These are phyloP conservation scores for Fusarium sp. DNA, from an alignment of 2,329 filamentous ascomycete genomes.

Conservation along the genomic window DNA sequence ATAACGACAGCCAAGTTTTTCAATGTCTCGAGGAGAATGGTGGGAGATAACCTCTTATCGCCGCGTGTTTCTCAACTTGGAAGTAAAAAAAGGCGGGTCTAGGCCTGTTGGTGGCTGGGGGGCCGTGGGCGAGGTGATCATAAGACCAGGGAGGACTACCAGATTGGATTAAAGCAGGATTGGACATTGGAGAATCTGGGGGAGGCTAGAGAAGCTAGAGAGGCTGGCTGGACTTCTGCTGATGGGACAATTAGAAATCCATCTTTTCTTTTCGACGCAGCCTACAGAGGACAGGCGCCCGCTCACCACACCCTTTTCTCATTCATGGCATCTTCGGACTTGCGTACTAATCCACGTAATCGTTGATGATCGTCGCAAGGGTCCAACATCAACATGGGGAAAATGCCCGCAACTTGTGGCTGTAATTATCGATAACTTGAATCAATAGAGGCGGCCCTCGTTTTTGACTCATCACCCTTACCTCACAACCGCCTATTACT, in stretches of 20 bases:
- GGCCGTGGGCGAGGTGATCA: constrained; percentile 21
- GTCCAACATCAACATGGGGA: constrained; percentile 2
- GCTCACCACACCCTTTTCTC: constrained; percentile 28
- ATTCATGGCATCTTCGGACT: constrained; percentile 3
- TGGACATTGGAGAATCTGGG: constrained; percentile 17
- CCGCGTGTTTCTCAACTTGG: neutral
- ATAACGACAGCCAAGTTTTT: constrained; percentile 12
- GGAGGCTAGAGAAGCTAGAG: constrained; percentile 2
- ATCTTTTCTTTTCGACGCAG: neutral
- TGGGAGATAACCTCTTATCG: constrained; percentile 7
- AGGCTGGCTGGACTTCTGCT: neutral
- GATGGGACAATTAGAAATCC: constrained; percentile 24
- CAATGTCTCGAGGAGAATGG: neutral
- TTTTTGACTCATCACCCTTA: constrained; percentile 35
- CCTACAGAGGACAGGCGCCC: neutral
- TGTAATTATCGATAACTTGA: neutral
- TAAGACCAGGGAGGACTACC: constrained; percentile 20
- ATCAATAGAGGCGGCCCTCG: constrained; percentile 10
- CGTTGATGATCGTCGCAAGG: constrained; percentile 22
- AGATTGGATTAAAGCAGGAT: constrained; percentile 27
- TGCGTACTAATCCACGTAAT: constrained; percentile 33
- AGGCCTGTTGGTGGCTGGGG: constrained; percentile 20
- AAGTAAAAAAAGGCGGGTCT: neutral
- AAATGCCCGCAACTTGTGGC: neutral
- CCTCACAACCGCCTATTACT: constrained; percentile 20